Evolutionary conservation across 257 asterid species (phyloP).

Genomic region (Salvia miltiorrhiza): DNA sequence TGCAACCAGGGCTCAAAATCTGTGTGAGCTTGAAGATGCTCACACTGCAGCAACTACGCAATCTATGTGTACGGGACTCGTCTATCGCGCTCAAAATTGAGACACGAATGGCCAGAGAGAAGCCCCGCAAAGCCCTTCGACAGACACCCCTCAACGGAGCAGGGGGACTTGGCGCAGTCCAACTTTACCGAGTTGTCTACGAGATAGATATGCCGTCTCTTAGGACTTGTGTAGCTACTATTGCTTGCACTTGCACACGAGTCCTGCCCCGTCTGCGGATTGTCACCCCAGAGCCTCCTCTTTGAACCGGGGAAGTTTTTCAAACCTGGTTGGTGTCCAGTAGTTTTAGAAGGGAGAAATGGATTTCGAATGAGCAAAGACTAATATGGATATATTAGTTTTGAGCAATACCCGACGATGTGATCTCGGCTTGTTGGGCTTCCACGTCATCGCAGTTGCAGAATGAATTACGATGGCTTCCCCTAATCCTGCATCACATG

Average conservation of each 20-base stretch:
- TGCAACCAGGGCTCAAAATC: neutral
- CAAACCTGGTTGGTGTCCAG: conserved; percentile 50
- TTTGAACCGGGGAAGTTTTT: conserved; percentile 59
- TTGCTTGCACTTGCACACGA: conserved; percentile 21
- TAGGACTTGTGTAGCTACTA: conserved; percentile 21
- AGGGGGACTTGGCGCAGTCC: conserved; percentile 43
- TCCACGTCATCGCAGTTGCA: conserved; percentile 61
- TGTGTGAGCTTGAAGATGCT: neutral
- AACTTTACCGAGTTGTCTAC: conserved; percentile 18
- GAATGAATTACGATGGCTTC: conserved; percentile 32
- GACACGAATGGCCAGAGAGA: conserved; percentile 48
- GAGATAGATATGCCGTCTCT: conserved; percentile 36
- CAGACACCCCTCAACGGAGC: conserved; percentile 78
- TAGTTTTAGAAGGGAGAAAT: conserved; percentile 17
- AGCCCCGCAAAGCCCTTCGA: conserved; percentile 81
- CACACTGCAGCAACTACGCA: neutral
- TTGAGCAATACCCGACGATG: conserved; percentile 31
- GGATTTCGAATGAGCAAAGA: neutral
- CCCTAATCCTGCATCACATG: conserved; percentile 50
- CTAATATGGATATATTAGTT: neutral
- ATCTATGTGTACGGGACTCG: conserved; percentile 44
- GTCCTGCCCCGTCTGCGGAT: conserved; percentile 31
- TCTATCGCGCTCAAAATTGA: conserved; percentile 45
- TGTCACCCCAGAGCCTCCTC: conserved; percentile 51
- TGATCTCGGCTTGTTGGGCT: conserved; percentile 41